phyloP scores from a whole-genome alignment of 2,329 filamentous ascomycete genomes.

The Alternaria ethzedia region DNA sequence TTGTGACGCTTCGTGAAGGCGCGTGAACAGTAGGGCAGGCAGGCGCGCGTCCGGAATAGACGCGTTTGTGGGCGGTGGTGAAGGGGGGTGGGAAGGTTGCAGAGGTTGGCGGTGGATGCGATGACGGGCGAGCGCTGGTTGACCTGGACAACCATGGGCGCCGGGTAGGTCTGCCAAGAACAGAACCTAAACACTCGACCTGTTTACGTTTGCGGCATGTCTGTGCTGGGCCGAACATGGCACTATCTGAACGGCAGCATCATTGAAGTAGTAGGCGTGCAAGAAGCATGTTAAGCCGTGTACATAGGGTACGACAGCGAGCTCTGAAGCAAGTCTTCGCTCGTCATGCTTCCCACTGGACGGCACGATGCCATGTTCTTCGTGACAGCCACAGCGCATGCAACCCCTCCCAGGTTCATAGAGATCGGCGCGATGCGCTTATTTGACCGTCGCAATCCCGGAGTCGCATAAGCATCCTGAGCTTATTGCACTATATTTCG shows the following conservation, averaged over 20 bases:
- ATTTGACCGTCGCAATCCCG: not conserved
- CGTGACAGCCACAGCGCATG: constrained; percentile 9
- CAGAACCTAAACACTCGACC: constrained; percentile 29
- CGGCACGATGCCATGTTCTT: not conserved
- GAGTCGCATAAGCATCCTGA: not conserved
- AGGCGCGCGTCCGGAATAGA: constrained; percentile 28
- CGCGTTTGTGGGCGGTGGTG: constrained; percentile 28
- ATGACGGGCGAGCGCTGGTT: constrained; percentile 23
- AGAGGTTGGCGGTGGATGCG: constrained; percentile 40
- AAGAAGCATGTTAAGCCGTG: not conserved
- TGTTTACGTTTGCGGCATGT: constrained; percentile 27
- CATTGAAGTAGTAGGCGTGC: not conserved
- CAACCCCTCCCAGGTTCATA: not conserved
- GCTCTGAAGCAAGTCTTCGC: not conserved
- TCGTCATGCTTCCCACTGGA: not conserved
- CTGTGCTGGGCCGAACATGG: not conserved
- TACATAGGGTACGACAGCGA: not conserved
- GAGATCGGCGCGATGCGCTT: not conserved
- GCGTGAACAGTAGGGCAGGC: constrained; percentile 19
- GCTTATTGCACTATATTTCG: not conserved
- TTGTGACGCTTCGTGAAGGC: constrained; percentile 22
- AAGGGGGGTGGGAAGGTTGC: constrained; percentile 24
- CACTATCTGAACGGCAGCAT: not conserved
- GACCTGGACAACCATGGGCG: constrained; percentile 25
- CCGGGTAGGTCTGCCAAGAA: constrained; percentile 27